phyloP scores from a whole-genome alignment of 768 basidiomycete genomes.

The Suillus subluteus region DNA sequence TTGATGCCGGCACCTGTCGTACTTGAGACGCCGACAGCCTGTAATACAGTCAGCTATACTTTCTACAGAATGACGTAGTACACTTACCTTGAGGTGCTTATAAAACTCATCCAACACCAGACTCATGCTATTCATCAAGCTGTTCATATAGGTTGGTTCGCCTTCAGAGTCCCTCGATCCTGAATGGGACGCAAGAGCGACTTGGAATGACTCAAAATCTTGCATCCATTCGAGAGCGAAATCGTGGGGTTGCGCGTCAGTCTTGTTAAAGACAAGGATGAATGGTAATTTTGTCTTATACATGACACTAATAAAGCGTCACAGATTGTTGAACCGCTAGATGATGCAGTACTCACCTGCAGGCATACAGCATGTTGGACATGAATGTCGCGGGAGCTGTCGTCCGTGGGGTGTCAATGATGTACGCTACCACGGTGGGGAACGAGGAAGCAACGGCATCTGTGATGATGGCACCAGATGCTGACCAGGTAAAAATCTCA shows the following conservation, averaged over 20 bases:
- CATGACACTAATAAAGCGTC: slow-evolving; percentile 67
- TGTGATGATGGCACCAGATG: slow-evolving; percentile 97
- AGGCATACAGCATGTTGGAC: slow-evolving; percentile 99
- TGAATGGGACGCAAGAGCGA: slow-evolving; percentile 73
- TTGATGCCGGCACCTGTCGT: slow-evolving; percentile 91
- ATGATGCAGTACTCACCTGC: slow-evolving; percentile 62
- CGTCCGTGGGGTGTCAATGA: slow-evolving; percentile 97
- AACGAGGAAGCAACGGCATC: slow-evolving; percentile 93
- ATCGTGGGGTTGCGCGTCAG: slow-evolving; percentile 85
- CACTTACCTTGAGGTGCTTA: slow-evolving; percentile 86
- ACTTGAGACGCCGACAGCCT: slow-evolving; percentile 96
- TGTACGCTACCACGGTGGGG: slow-evolving; percentile 94
- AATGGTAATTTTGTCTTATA: slow-evolving; percentile 99
- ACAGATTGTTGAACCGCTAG: slow-evolving; percentile 7
- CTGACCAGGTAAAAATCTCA: slow-evolving; percentile 99
- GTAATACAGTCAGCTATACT: slow-evolving; percentile 9
- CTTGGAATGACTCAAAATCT: slow-evolving; percentile 96
- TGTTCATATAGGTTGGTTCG: slow-evolving; percentile 97
- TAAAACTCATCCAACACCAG: slow-evolving; percentile 98
- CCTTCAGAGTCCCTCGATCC: slow-evolving; percentile 77
- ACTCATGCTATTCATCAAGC: slow-evolving; percentile 99
- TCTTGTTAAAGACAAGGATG: slow-evolving; percentile 98
- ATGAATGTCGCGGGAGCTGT: slow-evolving; percentile 97
- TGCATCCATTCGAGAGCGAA: slow-evolving; percentile 99
- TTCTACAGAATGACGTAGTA: background rate